A percentile compares a stretch with the other conserved stretches of the same genome.
Conservation (phyloP, 1,139 yeast species). For the Geotrichum australiense region DNA sequence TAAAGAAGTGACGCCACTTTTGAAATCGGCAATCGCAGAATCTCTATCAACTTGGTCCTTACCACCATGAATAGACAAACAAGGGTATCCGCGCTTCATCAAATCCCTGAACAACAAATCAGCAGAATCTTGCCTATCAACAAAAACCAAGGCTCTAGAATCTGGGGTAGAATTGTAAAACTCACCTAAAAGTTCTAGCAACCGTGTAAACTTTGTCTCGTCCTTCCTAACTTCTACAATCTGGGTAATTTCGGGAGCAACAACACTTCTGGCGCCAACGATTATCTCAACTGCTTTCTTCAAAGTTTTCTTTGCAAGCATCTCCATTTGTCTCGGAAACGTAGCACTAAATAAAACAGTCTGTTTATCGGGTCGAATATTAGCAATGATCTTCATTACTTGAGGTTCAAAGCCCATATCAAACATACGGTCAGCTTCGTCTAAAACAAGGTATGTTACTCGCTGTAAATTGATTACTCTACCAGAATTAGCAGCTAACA, state of each 20-base stretch:
- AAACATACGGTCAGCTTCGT: constrained; percentile 96
- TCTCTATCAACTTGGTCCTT: constrained; percentile 83
- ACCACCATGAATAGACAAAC: constrained; percentile 82
- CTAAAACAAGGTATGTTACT: constrained; percentile 76
- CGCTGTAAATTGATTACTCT: constrained; percentile 62
- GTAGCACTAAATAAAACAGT: constrained; percentile 95
- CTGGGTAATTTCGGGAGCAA: constrained; percentile 76
- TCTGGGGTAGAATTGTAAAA: constrained; percentile 32
- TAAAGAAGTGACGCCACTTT: constrained; percentile 52
- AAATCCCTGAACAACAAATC: constrained; percentile 60
- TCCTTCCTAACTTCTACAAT: constrained; percentile 51
- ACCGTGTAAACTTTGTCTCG: constrained; percentile 46
- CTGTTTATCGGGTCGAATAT: constrained; percentile 80
- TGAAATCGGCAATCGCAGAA: constrained; percentile 65
- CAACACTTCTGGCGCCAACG: constrained; percentile 78
- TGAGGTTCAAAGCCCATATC: constrained; percentile 99
- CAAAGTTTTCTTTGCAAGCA: constrained; percentile 59
- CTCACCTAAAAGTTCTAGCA: constrained; percentile 49
- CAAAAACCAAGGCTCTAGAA: constrained; percentile 69
- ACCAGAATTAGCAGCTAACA: constrained; percentile 78
- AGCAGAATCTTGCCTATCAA: constrained; percentile 78
- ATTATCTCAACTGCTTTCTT: constrained; percentile 63
- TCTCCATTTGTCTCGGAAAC: constrained; percentile 72
- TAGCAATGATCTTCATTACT: constrained; percentile 69
- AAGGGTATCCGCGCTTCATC: constrained; percentile 50